Evolutionary conservation across 805 yeast species (phyloP).

Genomic region (Zygosaccharomyces rouxii): DNA sequence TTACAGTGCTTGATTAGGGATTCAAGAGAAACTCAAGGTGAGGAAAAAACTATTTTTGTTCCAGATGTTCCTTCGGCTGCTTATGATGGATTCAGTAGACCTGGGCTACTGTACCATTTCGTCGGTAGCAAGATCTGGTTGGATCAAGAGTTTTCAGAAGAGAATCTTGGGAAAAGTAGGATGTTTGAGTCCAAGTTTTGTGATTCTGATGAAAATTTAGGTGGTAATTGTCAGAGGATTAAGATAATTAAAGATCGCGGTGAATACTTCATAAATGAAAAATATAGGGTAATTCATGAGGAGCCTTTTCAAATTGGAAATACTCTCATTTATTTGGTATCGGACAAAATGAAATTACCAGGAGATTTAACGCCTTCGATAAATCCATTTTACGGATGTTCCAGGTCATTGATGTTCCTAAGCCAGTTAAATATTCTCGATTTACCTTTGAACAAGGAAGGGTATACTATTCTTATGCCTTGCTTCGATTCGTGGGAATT

Average conservation of each 20-base stretch:
- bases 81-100: slow-evolving; percentile 32
- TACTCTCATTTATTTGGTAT: slow-evolving; percentile 60
- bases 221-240: slow-evolving; percentile 60
- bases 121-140: slow-evolving; percentile 21
- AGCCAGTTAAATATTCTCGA: slow-evolving; percentile 48
- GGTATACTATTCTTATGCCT: slow-evolving; percentile 77
- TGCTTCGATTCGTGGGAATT: slow-evolving; percentile 68
- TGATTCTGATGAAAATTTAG: slow-evolving; percentile 45
- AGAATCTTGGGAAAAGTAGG: slow-evolving; percentile 13
- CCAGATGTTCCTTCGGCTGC: slow-evolving; percentile 39
- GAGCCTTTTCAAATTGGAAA: slow-evolving; percentile 52
- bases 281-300: slow-evolving; percentile 40
- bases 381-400: slow-evolving; percentile 58
- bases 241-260: slow-evolving; percentile 38
- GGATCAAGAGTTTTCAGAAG: slow-evolving; percentile 18
- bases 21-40: slow-evolving; percentile 35
- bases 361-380: slow-evolving; percentile 58
- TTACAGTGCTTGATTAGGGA: slow-evolving; percentile 56
- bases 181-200: slow-evolving; percentile 54
- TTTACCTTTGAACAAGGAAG: slow-evolving; percentile 49
- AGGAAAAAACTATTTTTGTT: slow-evolving; percentile 55
- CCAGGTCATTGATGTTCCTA: slow-evolving; percentile 58
- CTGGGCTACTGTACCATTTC: slow-evolving; percentile 60
- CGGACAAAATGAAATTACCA: slow-evolving; percentile 61
- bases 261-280: slow-evolving; percentile 52